Evolutionary conservation across 2,329 filamentous ascomycete genomes (phyloP), one percentile per base, ranked within the genome.

Genomic region (Aspergillus arachidicola): DNA sequence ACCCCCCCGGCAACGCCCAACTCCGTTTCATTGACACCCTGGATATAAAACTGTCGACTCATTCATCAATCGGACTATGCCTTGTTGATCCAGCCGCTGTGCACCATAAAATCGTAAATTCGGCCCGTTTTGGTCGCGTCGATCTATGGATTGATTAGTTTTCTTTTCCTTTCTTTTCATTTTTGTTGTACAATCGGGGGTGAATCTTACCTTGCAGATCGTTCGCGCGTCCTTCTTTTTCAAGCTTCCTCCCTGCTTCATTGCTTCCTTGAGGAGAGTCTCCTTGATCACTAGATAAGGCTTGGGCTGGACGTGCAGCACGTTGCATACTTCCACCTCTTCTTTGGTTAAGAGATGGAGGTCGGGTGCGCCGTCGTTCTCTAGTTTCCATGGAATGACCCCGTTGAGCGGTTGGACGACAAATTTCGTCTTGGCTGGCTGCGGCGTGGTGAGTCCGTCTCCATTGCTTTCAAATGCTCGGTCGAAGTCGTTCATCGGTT

Each of bases 231-330:
- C 90, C 80, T 97, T 98, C 85, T 95, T 97, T 83, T 97, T 98
- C 9, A 99, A 80, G 14, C 85, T 87, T 1, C 95, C 95, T 63
- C 95, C 94, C 63, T 89, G 89, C 79, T 94, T 95, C 76, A 97
- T 87, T 0, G 94, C 92, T 75, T 98, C 94, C 71, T 92, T 92
- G 58, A 98, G 79, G n/a, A 98, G 84, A 65, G 91, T 89, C 76
- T 97, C 93, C 79, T 99, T 99, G 78, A 98, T 93, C 73, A 93
- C 93, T 6, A 97, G 80, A 76, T 97, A 99, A 1, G 95, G 92
- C 81, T 99, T 99, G 0, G 95, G 95, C 77, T 95, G 91, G 58
- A 99, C 81, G 48, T 93, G 87, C 16, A 96, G 85, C 46, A 91
- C 85, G 70, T 92, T 91, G 80, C 95, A 99, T 0, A 99, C 82